phyloP scores from a whole-genome alignment of 768 basidiomycete species.

The Favolaschia claudopus region DNA sequence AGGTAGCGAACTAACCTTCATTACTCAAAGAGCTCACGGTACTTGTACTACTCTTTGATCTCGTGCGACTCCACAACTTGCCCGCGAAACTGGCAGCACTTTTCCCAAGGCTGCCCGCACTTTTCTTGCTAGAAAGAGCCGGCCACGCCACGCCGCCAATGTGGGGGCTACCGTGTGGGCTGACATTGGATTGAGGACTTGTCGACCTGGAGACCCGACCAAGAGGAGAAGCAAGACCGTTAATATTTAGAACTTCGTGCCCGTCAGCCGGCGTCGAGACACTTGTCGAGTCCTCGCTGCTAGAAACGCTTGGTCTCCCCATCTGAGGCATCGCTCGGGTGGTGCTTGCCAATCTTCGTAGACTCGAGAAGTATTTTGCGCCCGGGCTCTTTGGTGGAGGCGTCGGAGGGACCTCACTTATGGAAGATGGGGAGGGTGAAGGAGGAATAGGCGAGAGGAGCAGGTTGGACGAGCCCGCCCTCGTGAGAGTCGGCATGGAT shows the following conservation, averaged over 20 bases:
- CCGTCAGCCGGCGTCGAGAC: constrained; percentile 66
- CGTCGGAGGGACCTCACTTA: constrained; percentile 45
- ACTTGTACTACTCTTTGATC: constrained; percentile 63
- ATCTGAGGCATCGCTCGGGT: constrained; percentile 47
- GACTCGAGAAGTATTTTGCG: constrained; percentile 56
- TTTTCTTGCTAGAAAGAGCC: constrained; percentile 60
- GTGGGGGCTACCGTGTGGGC: neutral
- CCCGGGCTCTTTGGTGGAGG: constrained; percentile 60
- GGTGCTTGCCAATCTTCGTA: constrained; percentile 56
- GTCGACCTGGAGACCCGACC: no score
- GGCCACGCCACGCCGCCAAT: constrained; percentile 53
- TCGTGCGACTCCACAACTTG: constrained; percentile 61
- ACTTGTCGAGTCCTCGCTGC: constrained; percentile 72
- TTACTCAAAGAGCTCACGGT: constrained; percentile 44
- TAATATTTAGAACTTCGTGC: no score
- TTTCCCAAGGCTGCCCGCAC: constrained; percentile 47
- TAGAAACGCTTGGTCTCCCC: constrained; percentile 24
- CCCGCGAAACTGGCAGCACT: constrained; percentile 66
- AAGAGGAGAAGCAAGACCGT: no score
- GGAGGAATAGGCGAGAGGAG: neutral
- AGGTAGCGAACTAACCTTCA: constrained; percentile 45
- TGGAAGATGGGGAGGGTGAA: neutral
- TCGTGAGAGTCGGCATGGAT: neutral
- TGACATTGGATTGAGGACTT: no score
- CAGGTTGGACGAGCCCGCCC: neutral